Percentiles rank a stretch among this genome's conserved stretches.
Evolutionary conservation across 163 green algal species (phyloP).

Genomic region (Chloroidium sp.): DNA sequence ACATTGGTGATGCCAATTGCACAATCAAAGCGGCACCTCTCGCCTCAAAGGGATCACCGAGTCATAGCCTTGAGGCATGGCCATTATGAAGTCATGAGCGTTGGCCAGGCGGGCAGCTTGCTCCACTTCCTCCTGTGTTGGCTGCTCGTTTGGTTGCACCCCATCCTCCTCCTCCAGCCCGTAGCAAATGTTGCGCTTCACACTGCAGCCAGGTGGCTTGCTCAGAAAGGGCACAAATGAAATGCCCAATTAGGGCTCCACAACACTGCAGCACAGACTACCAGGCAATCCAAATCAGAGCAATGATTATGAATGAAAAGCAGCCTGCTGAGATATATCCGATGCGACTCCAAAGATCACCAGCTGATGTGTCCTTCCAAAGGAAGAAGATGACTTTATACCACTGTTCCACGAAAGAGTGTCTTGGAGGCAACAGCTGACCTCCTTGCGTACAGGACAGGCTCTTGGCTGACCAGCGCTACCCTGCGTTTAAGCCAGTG

Average conservation of each 20-base stretch:
- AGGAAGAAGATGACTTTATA: no score
- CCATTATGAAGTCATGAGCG: constrained; percentile 63
- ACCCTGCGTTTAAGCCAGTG: constrained; percentile 35
- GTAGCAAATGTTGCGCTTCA: constrained; percentile 41
- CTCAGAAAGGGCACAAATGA: neutral
- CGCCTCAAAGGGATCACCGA: constrained; percentile 8
- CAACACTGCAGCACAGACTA: neutral
- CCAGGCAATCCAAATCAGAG: neutral
- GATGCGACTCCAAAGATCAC: no score
- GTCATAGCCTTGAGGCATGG: constrained; percentile 47
- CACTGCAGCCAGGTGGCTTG: neutral
- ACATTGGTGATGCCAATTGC: no score
- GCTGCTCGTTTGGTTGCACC: constrained; percentile 12
- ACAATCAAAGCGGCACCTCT: no score
- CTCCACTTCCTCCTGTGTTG: constrained; percentile 32
- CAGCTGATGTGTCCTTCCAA: no score
- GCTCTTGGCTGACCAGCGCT: constrained; percentile 44
- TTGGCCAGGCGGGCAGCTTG: constrained; percentile 48
- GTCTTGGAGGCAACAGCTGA: constrained; percentile 2
- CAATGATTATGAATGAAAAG: neutral
- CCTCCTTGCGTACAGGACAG: constrained; percentile 41
- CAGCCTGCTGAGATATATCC: no score
- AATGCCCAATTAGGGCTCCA: neutral
- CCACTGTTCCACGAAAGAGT: no score
- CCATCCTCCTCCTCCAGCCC: constrained; percentile 43